Evolutionary conservation across 257 asterid species (phyloP), one percentile per base, ranked within the genome.

Genomic region (Ilex asprella): DNA sequence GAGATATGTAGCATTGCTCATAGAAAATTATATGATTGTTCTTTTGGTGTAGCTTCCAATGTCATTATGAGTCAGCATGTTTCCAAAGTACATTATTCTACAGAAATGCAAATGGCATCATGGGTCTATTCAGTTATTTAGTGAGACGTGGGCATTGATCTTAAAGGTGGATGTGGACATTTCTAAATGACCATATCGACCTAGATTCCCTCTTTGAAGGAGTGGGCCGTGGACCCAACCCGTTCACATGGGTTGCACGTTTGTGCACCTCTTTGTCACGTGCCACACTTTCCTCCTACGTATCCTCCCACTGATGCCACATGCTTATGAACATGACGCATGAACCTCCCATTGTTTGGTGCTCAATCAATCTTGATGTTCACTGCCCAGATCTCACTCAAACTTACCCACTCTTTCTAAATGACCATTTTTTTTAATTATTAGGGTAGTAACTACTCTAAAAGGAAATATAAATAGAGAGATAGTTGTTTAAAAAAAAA

Each of bases 211-310:
- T 62, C n/a, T 53, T 29, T 21, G 63, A 29, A n/a, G 56, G 72
- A 66, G 75, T 84, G 87, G 88, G 82, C 63, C 73, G 69, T 49
- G 91, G 89, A 72, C 67, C 85, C 76, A 65, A 59, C 71, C 78
- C 71, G 44, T 35, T 78, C 94, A 83, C 91, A 76, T 81, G 94
- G 88, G 70, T 32, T 65, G 79, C 86, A 82, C 91, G 80, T 77
- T 75, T 76, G 74, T 14, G 74, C 55, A 80, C 52, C 62, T 2
- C 41, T 63, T 56, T 16, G 67, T 71, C 95, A 85, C 84, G 87
- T 79, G 91, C 85, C 81, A 68, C 57, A 63, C 55, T 64, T 68
- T 72, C 46, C 27, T 21, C 27, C 27, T 21, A 21, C 27, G 1
- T 21, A 21, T 84, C 64, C 78, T 63, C 46, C 14, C 39, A 65